phyloP scores from a whole-genome alignment of 2,329 filamentous ascomycete species.

The Colletotrichum sp. region DNA sequence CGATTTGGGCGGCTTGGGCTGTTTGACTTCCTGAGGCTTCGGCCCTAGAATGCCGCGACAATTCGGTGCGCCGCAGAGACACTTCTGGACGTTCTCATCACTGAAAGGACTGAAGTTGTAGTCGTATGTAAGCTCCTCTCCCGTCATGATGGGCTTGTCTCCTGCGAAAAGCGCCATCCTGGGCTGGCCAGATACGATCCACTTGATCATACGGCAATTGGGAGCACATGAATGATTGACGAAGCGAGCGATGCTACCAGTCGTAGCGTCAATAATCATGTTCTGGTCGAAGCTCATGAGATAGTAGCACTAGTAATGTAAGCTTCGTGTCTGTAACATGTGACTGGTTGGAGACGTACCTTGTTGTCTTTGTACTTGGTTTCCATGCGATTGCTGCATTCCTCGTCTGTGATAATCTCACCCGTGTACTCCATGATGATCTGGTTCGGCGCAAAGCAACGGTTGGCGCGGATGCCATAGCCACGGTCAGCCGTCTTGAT shows the following conservation, averaged over 20 bases:
- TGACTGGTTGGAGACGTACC: constrained; percentile 54
- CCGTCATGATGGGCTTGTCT: constrained; percentile 87
- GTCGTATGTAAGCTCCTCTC: constrained; percentile 96
- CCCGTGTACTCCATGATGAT: constrained; percentile 99
- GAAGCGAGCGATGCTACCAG: constrained; percentile 94
- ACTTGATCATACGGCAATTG: constrained; percentile 98
- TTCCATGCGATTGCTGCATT: constrained; percentile 93
- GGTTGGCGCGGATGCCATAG: constrained; percentile 89
- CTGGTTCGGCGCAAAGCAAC: constrained; percentile 85
- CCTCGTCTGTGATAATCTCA: constrained; percentile 94
- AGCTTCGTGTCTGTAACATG: constrained; percentile 15
- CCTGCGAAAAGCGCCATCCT: constrained; percentile 97
- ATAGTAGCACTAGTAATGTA: constrained; percentile 81
- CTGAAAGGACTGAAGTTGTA: constrained; percentile 76
- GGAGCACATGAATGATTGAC: constrained; percentile 98
- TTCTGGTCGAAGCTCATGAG: constrained; percentile 98
- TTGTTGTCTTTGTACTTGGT: constrained; percentile 93
- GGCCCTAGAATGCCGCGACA: constrained; percentile 70
- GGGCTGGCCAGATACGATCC: constrained; percentile 91
- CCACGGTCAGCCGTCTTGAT: constrained; percentile 89
- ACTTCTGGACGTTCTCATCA: constrained; percentile 71
- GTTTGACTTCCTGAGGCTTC: constrained; percentile 62
- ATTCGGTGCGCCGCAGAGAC: constrained; percentile 67
- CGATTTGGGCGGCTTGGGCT: constrained; percentile 49
- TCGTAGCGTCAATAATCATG: constrained; percentile 97